Evolutionary conservation across 2,329 filamentous ascomycete genomes (phyloP).

Genomic region (Thielaviopsis populi): DNA sequence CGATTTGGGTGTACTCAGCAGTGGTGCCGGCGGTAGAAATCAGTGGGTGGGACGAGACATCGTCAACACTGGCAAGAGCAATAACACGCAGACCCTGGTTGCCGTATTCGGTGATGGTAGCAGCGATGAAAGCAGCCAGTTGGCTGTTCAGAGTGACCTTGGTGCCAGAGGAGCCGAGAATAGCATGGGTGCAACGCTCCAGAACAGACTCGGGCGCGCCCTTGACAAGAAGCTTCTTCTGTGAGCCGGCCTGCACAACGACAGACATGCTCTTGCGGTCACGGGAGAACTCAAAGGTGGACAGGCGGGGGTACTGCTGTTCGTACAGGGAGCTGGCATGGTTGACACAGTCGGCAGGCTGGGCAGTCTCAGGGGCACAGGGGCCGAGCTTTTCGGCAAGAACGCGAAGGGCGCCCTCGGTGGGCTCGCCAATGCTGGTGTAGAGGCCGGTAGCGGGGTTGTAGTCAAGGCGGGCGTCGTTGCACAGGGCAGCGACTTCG

Average conservation of each 20-base stretch:
- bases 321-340: constrained; percentile 77
- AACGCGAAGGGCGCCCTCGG: constrained; percentile 81
- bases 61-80: constrained; percentile 71
- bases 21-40: constrained; percentile 64
- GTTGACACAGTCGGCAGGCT: constrained; percentile 54
- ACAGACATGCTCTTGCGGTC: constrained; percentile 99
- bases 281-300: constrained; percentile 91
- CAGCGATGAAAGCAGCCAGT: constrained; percentile 53
- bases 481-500: constrained; percentile 64
- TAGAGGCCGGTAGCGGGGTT: constrained; percentile 61
- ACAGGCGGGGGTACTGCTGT: constrained; percentile 54
- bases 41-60: constrained; percentile 55
- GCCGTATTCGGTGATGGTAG: constrained; percentile 78
- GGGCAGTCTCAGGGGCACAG: constrained; percentile 41
- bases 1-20: constrained; percentile 68
- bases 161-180: constrained; percentile 66
- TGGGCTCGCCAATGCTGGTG: constrained; percentile 81
- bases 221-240: constrained; percentile 82
- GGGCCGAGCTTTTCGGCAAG: constrained; percentile 91
- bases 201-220: constrained; percentile 90
- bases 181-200: constrained; percentile 71
- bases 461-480: constrained; percentile 71
- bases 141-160: constrained; percentile 56
- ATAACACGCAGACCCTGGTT: constrained; percentile 90
- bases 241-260: constrained; percentile 53